Evolutionary conservation across 2,329 filamentous ascomycete genomes (phyloP).

Genomic region (Sclerotiophoma versabilis): DNA sequence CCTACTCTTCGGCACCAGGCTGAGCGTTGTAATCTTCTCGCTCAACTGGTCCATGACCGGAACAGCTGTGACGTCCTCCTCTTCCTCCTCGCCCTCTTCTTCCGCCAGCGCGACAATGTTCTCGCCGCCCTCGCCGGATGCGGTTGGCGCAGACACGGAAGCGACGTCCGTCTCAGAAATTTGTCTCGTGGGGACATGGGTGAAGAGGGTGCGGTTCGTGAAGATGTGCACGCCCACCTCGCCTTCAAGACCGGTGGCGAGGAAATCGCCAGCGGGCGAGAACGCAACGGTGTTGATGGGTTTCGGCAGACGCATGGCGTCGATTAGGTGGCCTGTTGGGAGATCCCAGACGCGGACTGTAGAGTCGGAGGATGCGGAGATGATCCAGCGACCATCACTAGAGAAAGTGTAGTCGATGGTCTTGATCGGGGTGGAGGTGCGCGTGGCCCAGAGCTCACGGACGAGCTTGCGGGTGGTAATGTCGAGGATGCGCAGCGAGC

Average conservation of each 20-base stretch:
- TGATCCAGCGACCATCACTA: conserved; percentile 90
- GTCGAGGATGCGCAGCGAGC: conserved; percentile 87
- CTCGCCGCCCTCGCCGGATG: conserved; percentile 81
- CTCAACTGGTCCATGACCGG: conserved; percentile 77
- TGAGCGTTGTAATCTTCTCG: conserved; percentile 83
- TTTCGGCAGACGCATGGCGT: conserved; percentile 81
- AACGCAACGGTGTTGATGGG: conserved; percentile 87
- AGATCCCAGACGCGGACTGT: conserved; percentile 91
- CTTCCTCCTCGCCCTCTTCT: conserved; percentile 58
- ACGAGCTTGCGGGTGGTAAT: conserved; percentile 89
- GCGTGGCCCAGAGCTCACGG: conserved; percentile 80
- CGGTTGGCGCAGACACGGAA: conserved; percentile 71
- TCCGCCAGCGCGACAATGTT: conserved; percentile 77
- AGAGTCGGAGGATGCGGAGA: conserved; percentile 83
- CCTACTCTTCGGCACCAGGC: conserved; percentile 83
- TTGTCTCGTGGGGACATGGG: conserved; percentile 83
- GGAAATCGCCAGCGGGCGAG: conserved; percentile 87
- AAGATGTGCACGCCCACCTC: conserved; percentile 91
- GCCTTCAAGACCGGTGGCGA: conserved; percentile 86
- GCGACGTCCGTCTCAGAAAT: conserved; percentile 79
- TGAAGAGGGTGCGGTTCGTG: conserved; percentile 93
- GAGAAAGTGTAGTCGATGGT: conserved; percentile 71
- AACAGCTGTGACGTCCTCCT: conserved; percentile 53
- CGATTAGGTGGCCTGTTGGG: conserved; percentile 92
- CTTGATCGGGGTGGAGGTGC: conserved; percentile 54